These are phyloP conservation scores for Guyanaporus albipodus DNA, from an alignment of 768 basidiomycete species.

Conservation along the genomic window DNA sequence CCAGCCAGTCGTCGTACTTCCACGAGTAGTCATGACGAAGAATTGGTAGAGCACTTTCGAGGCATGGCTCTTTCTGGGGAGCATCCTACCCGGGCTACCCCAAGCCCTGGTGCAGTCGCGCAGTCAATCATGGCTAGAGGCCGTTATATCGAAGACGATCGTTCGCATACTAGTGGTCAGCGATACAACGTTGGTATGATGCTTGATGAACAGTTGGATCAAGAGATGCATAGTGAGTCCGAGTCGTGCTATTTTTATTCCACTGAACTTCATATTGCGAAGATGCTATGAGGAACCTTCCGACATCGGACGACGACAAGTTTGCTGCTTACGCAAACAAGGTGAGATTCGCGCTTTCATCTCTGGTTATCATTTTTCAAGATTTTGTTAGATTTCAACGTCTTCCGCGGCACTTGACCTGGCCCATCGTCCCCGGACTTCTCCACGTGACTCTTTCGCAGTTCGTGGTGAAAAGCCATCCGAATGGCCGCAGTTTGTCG, in stretches of 20 bases:
- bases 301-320: constrained; percentile 88
- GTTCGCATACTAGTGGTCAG: constrained; percentile 53
- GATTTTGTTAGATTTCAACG: constrained; percentile 57
- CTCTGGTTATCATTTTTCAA: constrained; percentile 4
- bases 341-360: constrained; percentile 38
- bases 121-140: constrained; percentile 52
- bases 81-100: constrained; percentile 51
- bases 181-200: constrained; percentile 83
- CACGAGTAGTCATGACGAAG: constrained; percentile 82
- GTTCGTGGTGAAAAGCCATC: constrained; percentile 70
- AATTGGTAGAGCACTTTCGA: constrained; percentile 71
- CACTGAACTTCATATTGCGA: constrained; percentile 17
- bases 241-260: constrained; percentile 3
- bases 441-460: constrained; percentile 58
- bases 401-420: constrained; percentile 92
- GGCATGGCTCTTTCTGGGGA: constrained; percentile 68
- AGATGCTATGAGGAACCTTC: constrained; percentile 88
- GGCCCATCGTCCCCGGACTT: constrained; percentile 82
- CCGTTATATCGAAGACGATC: constrained; percentile 57
- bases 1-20: constrained; percentile 88
- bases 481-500: constrained; percentile 91
- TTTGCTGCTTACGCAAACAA: constrained; percentile 62
- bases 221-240: constrained; percentile 87
- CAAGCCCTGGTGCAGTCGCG: constrained; percentile 47
- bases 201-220: constrained; percentile 89